Evolutionary conservation across 768 basidiomycete species (phyloP), one percentile per base, ranked within the genome.

Genomic region (Dacryopinax primogenitus): DNA sequence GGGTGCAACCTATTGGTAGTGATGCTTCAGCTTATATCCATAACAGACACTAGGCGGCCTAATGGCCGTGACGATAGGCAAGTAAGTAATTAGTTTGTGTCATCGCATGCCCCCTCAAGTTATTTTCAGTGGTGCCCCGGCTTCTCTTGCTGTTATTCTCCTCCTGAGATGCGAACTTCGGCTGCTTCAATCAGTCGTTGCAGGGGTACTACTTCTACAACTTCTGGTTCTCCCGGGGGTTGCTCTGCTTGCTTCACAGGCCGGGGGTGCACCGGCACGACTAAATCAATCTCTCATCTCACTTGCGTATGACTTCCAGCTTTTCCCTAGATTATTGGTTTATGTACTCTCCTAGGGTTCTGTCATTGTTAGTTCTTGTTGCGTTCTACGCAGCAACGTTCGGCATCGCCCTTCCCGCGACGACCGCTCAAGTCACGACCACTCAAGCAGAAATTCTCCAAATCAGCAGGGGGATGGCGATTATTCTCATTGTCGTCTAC

Each of bases 231-330:
- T 58, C 15, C 51, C 51, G 9, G 51, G 51, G 21, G 12, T 58
- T 18, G 51, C 51, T 21, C 12, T 58, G 23, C 51, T 58, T 15
- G 11, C 51, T 4, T 58, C 51, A 23, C 51, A 58, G 26, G 51
- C 51, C 7, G 51, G 51, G 15, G 51, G 51, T 9, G 12, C 51
- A 7, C 51, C 51, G 3, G 51, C 51, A 30, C 51, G 51, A 58
- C 77, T 89, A 1, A 88, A 89, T 68, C 85, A 87, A 63, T 80
- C 85, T 0, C 72, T 90, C 23, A 78, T 90, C 2, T 83, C 82
- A 0, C 78, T 89, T 67, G 87, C 87, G 86, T 84, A 66, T n/a
- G 78, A 72, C 3, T 13, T 41, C 16, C 33, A 11, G 12, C 30
- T 26, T 62, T 51, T 63, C 35, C 39, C 44, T n/a, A 33, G 18